phyloP scores from a whole-genome alignment of 2,329 filamentous ascomycete species.

The Sporothrix sp. region DNA sequence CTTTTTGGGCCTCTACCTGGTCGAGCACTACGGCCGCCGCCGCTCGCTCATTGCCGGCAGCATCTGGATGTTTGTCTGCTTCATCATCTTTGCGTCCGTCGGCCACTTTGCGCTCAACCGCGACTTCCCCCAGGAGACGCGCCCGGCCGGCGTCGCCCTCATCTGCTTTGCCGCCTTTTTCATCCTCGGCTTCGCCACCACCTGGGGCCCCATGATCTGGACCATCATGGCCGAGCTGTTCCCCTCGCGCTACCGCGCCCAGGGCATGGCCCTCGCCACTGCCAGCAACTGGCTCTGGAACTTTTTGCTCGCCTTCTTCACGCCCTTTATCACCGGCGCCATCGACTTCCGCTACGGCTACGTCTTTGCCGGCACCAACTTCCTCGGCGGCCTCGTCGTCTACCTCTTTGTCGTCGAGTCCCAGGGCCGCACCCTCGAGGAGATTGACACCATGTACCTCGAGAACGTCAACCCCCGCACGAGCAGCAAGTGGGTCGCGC shows the following conservation, averaged over 20 bases:
- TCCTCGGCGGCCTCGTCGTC: conserved; percentile 60
- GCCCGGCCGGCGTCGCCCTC: conserved; percentile 51
- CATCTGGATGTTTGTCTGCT: conserved; percentile 57
- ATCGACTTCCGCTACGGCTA: conserved; percentile 64
- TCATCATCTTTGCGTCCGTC: conserved; percentile 54
- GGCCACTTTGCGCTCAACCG: conserved; percentile 34
- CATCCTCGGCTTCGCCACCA: conserved; percentile 56
- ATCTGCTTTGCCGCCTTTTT: conserved; percentile 67
- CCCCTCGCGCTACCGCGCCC: conserved; percentile 18
- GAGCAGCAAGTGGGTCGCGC: conserved; percentile 20
- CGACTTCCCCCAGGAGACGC: conserved; percentile 28
- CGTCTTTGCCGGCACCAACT: conserved; percentile 64
- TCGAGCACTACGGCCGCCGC: conserved; percentile 59
- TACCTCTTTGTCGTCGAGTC: conserved; percentile 78
- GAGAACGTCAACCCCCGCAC: conserved; percentile 21
- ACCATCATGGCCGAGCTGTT: conserved; percentile 19
- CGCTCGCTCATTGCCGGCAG: conserved; percentile 56
- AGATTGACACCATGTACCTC: conserved; percentile 58
- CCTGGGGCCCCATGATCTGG: conserved; percentile 20
- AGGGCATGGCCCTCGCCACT: conserved; percentile 17
- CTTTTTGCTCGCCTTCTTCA: conserved; percentile 34
- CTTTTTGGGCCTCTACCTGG: conserved; percentile 57
- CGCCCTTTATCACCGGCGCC: conserved; percentile 34
- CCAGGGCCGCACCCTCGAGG: conserved; percentile 72
- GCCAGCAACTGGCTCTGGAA: conserved; percentile 50